Percentiles rank a stretch among this genome's conserved stretches.
phyloP scores from a whole-genome alignment of 371 early-diverging fungal species.

The Chytridium lagenaria region DNA sequence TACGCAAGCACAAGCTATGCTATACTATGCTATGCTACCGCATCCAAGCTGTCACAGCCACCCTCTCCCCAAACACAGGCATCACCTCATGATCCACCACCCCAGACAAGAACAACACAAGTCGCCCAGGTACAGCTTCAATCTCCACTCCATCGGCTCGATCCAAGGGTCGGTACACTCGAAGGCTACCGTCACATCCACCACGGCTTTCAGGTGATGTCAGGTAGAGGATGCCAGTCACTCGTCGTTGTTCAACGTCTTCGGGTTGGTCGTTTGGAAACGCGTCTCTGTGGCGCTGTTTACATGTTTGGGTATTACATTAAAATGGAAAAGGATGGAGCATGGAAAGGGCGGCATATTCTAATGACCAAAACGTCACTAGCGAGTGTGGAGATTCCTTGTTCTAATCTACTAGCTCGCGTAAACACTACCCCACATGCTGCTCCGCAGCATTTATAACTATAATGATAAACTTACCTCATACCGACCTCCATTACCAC shows the following conservation, averaged over 20 bases:
- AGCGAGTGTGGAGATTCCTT: too few relatives aligned
- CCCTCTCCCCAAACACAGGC: conserved; percentile 28
- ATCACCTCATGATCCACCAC: conserved; percentile 69
- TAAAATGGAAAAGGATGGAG: neutral
- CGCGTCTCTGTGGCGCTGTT: conserved; percentile 66
- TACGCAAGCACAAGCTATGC: too few relatives aligned
- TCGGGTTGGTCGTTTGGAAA: conserved; percentile 64
- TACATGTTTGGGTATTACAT: too few relatives aligned
- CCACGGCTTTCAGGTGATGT: conserved; percentile 56
- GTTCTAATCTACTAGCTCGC: too few relatives aligned
- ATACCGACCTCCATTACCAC: conserved; percentile 66
- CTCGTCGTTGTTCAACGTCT: conserved; percentile 66
- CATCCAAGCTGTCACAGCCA: conserved; percentile 23
- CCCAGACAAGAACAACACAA: conserved; percentile 68
- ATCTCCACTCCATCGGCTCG: conserved; percentile 43
- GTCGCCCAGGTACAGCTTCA: conserved; percentile 57
- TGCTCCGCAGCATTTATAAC: too few relatives aligned
- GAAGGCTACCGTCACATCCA: conserved; percentile 60
- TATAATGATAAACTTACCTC: too few relatives aligned
- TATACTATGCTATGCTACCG: neutral
- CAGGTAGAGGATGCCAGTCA: conserved; percentile 65
- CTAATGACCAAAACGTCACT: too few relatives aligned
- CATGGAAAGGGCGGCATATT: too few relatives aligned
- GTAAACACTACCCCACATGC: too few relatives aligned
- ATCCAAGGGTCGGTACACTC: conserved; percentile 31